Conservation (phyloP, 805 yeast genomes). For the Ogataea corticis region DNA sequence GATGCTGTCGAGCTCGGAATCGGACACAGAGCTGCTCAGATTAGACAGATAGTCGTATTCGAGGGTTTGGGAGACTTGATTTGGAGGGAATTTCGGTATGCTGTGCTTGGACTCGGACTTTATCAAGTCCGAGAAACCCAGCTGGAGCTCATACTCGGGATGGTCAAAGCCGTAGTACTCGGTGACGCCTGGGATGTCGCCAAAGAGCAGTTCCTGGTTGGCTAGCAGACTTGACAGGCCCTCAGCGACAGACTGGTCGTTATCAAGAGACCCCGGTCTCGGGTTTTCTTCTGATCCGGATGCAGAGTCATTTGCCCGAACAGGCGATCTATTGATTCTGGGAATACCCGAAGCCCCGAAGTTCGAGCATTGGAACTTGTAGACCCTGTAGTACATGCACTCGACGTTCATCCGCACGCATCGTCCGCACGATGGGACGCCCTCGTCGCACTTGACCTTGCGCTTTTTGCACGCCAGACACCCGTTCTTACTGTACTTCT, state of each 20-base stretch:
- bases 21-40: constrained; percentile 20
- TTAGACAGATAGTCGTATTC: constrained; percentile 25
- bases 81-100: background rate
- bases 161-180: constrained; percentile 14
- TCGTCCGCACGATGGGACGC: constrained; percentile 37
- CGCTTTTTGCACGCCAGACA: constrained; percentile 42
- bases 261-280: background rate
- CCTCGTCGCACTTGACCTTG: constrained; percentile 40
- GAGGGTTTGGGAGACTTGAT: background rate
- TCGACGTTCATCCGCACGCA: constrained; percentile 35
- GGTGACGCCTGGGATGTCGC: constrained; percentile 20
- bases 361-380: constrained; percentile 27
- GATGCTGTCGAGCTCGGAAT: constrained; percentile 19
- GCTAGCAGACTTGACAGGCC: constrained; percentile 18
- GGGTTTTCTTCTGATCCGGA: too few relatives aligned
- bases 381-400: constrained; percentile 36
- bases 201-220: constrained; percentile 27
- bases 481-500: constrained; percentile 42
- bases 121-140: constrained; percentile 1
- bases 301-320: too few relatives aligned
- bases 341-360: background rate
- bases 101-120: background rate
- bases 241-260: constrained; percentile 10
- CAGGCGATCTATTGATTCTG: background rate
- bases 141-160: constrained; percentile 6